Evolutionary conservation across 495 filamentous ascomycete species (phyloP).

Genomic region (Antarctomyces pellizariae): DNA sequence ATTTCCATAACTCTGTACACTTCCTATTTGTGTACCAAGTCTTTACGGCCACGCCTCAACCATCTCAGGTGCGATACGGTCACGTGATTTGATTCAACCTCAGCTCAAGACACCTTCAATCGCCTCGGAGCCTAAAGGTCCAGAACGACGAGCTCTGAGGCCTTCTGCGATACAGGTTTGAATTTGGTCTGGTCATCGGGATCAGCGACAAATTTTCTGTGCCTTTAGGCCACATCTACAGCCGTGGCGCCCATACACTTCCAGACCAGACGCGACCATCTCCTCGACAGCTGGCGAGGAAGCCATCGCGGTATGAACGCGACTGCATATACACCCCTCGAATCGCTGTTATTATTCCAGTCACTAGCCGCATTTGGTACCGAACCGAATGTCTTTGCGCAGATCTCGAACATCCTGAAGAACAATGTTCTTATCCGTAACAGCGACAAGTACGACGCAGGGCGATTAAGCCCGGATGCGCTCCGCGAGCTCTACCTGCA

Average conservation of each 20-base stretch:
- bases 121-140: too few relatives aligned
- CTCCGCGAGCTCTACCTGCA: conserved; percentile 55
- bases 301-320: conserved; percentile 30
- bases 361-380: conserved; percentile 45
- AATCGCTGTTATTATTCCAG: conserved; percentile 76
- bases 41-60: too few relatives aligned
- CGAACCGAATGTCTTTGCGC: conserved; percentile 37
- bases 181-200: too few relatives aligned
- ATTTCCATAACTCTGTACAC: too few relatives aligned
- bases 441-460: conserved; percentile 41
- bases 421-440: conserved; percentile 44
- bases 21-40: too few relatives aligned
- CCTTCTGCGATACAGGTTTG: too few relatives aligned
- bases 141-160: too few relatives aligned
- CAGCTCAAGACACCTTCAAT: too few relatives aligned
- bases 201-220: too few relatives aligned
- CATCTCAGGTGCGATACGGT: too few relatives aligned
- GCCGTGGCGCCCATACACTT: conserved; percentile 12
- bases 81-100: too few relatives aligned
- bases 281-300: conserved; percentile 32
- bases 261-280: conserved; percentile 17
- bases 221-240: too few relatives aligned
- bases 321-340: conserved; percentile 55
- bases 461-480: conserved; percentile 52
- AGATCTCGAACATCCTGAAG: conserved; percentile 50